phyloP scores from a whole-genome alignment of 108 stramenopile genomes.

The Schizochytrium sp. region DNA sequence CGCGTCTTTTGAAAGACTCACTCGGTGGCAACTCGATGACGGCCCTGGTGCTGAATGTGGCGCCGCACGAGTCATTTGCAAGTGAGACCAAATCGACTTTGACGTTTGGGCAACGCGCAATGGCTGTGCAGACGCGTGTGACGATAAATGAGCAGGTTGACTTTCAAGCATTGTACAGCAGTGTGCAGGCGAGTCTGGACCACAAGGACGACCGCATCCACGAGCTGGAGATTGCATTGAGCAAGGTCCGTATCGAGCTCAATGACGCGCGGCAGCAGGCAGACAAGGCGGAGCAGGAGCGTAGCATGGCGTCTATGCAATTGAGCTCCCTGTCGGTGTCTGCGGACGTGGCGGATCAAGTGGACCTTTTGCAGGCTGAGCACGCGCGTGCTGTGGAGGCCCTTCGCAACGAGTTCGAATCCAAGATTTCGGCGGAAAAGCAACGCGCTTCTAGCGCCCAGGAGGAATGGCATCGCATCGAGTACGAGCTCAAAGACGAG shows the following conservation, averaged over 20 bases:
- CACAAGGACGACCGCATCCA: background rate
- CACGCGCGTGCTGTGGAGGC: background rate
- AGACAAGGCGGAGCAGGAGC: background rate
- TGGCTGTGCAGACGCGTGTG: background rate
- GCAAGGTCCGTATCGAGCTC: background rate
- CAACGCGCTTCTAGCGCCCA: background rate
- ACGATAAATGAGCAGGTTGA: background rate
- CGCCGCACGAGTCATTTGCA: background rate
- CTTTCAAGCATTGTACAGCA: background rate
- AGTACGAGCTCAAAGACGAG: slow-evolving; percentile 6
- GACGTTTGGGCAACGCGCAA: background rate
- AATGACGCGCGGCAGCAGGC: background rate
- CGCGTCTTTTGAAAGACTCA: slow-evolving; percentile 46
- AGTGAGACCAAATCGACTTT: slow-evolving; percentile 6
- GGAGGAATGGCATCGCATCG: slow-evolving; percentile 1
- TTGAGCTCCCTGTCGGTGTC: background rate
- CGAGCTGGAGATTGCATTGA: background rate
- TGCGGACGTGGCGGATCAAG: background rate
- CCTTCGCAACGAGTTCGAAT: background rate
- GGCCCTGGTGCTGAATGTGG: slow-evolving; percentile 1
- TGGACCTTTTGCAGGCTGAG: background rate
- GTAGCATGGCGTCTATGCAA: background rate
- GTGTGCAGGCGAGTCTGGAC: background rate
- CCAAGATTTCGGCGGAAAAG: background rate
- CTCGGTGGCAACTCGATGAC: slow-evolving; percentile 51